Conservation (phyloP, 1,284 basidiomycete genomes). For the Nidula niveotomentosa region DNA sequence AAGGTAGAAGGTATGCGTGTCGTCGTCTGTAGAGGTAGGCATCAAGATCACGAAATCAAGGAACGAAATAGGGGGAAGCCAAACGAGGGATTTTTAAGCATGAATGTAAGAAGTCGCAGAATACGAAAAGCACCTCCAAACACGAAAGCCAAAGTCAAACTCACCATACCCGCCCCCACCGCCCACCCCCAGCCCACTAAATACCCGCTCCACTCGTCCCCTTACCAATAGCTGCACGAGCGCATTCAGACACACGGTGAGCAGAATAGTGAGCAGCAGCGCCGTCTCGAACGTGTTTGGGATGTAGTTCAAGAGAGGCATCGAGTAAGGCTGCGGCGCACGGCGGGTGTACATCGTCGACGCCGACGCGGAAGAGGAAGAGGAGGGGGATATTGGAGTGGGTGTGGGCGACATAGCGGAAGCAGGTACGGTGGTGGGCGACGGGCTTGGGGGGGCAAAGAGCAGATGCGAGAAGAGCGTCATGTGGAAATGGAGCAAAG, state of each 20-base stretch:
- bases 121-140: neutral
- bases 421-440: slow-evolving; percentile 12
- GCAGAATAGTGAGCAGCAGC: slow-evolving; percentile 50
- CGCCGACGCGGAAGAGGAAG: too few species aligned
- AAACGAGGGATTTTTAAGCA: neutral
- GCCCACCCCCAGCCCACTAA: slow-evolving; percentile 31
- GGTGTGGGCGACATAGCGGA: slow-evolving; percentile 3
- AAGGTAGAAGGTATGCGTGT: slow-evolving; percentile 12
- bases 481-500: slow-evolving; percentile 64
- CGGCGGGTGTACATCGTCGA: slow-evolving; percentile 3
- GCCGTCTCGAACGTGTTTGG: slow-evolving; percentile 69
- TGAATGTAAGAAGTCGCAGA: too few species aligned
- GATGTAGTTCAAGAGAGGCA: slow-evolving; percentile 71
- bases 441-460: neutral
- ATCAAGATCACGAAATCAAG: neutral
- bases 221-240: slow-evolving; percentile 65
- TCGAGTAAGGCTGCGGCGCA: slow-evolving; percentile 22
- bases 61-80: slow-evolving; percentile 4
- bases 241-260: slow-evolving; percentile 58
- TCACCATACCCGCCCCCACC: slow-evolving; percentile 8
- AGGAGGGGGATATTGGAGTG: neutral
- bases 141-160: neutral
- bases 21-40: neutral
- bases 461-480: slow-evolving; percentile 49
- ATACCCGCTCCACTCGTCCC: slow-evolving; percentile 33